A percentile compares a stretch with the other conserved stretches of the same genome.
Evolutionary conservation across 2,329 filamentous ascomycete genomes (phyloP).

Genomic region (Penicillium brasilianum): DNA sequence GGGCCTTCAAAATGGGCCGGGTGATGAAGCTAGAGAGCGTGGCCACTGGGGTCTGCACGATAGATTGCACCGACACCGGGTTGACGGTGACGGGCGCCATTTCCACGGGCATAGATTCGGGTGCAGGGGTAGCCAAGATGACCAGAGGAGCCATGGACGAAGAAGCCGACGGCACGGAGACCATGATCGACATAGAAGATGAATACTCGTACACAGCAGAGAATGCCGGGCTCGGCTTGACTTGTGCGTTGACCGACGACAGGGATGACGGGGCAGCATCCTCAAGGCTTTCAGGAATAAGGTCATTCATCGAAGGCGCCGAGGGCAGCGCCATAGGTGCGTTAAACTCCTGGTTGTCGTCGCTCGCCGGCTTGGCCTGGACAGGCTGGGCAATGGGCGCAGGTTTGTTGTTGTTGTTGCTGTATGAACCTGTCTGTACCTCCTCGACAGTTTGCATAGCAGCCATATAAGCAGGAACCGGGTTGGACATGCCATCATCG

Average conservation of each 20-base stretch:
- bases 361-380: background rate
- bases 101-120: background rate
- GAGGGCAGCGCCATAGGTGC: background rate
- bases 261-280: slow-evolving; percentile 14
- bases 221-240: background rate
- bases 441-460: slow-evolving; percentile 21
- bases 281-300: slow-evolving; percentile 13
- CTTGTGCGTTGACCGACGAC: background rate
- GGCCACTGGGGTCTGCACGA: background rate
- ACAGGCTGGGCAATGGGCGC: background rate
- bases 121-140: background rate
- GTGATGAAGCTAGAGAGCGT: slow-evolving; percentile 2
- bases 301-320: background rate
- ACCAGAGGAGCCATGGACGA: slow-evolving; percentile 2
- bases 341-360: background rate
- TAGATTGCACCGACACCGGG: background rate
- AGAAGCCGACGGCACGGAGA: background rate
- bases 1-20: background rate
- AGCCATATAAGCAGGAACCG: slow-evolving; percentile 22
- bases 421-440: slow-evolving; percentile 11
- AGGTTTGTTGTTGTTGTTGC: too few species aligned
- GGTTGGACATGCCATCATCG: slow-evolving; percentile 22
- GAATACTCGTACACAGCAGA: slow-evolving; percentile 5
- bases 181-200: slow-evolving; percentile 4
- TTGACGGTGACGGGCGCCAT: slow-evolving; percentile 1